Evolutionary conservation across 2,329 filamentous ascomycete species (phyloP), one percentile per base, ranked within the genome.

Genomic region (Stylonectria norvegica): DNA sequence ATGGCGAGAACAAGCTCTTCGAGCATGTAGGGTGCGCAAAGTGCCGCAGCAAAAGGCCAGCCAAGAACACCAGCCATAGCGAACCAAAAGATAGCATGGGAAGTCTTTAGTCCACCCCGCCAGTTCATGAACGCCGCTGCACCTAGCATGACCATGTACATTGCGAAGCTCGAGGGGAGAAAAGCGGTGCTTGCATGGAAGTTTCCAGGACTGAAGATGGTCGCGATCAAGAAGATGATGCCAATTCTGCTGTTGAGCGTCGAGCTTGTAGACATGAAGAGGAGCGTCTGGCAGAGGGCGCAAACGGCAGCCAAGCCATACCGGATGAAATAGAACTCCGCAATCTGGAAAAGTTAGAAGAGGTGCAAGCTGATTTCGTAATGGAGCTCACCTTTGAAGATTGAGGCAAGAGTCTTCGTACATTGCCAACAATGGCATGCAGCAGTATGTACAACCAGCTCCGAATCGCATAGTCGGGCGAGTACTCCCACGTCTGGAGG

Each of bases 401-500:
- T 34, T 75, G 76, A 3, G 81, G 81, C 2, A 83, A 60, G 5
- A 93, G 56, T 25, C 81, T 75, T 20, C 81, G 77, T 14, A 88
- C 52, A 47, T 80, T 86, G 31, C 82, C 85, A 32, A 86, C 66
- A 15, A 83, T 52, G 18, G 89, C 86, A 65, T 98, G 91, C 2
- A 96, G 67, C 5, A 73, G 78, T 25, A 94, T 74, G 59, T 98
- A 98, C 16, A 89, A 73, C 93, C 93, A 98, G 68, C 89, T 96
- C 48, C 93, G 83, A 55, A 98, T 96, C 36, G 89, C 87, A 66
- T 86, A 97, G 42, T 91, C 84, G 5, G 93, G 93, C 1, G 91
- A 95, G 67, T 97, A 98, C 66, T 98, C 93, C 93, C 93, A 98
- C 1, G 93, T 98, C 69, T 98, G 90, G 36, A 96, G 74, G 27